Percentiles rank a stretch among this genome's conserved stretches.
Evolutionary conservation across 768 basidiomycete species (phyloP).

Genomic region (Phanerochaete sordida): DNA sequence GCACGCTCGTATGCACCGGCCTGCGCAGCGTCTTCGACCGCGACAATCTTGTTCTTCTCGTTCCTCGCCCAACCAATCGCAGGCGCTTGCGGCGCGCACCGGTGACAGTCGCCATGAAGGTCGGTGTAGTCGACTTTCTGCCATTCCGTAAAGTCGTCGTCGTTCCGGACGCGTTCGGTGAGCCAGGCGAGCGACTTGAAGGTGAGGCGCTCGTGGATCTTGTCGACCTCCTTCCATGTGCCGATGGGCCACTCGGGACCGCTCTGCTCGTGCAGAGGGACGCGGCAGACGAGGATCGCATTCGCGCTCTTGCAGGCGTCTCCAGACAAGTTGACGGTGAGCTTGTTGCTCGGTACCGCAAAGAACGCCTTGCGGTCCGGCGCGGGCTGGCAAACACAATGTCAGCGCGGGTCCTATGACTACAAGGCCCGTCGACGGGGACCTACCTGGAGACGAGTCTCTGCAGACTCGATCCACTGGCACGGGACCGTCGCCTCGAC

Average conservation of each 20-base stretch:
- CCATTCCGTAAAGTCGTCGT: conserved; percentile 71
- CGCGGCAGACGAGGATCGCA: conserved; percentile 74
- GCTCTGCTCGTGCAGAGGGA: conserved; percentile 67
- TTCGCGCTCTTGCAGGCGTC: conserved; percentile 73
- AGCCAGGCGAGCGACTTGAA: conserved; percentile 87
- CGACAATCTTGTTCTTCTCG: conserved; percentile 54
- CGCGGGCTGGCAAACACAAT: conserved; percentile 42
- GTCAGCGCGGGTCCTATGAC: background rate
- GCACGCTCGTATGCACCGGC: conserved; percentile 89
- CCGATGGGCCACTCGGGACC: conserved; percentile 77
- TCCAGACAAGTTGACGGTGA: conserved; percentile 48
- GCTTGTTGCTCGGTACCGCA: conserved; percentile 52
- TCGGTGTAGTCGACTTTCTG: conserved; percentile 30
- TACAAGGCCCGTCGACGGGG: background rate
- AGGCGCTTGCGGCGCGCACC: conserved; percentile 81
- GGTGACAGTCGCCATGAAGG: conserved; percentile 55
- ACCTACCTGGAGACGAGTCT: conserved; percentile 51
- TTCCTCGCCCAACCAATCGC: conserved; percentile 68
- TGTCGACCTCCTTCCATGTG: conserved; percentile 78
- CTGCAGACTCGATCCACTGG: conserved; percentile 54
- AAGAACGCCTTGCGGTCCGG: conserved; percentile 54
- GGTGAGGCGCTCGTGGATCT: conserved; percentile 76
- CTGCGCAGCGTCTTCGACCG: conserved; percentile 80
- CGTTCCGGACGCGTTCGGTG: conserved; percentile 74
- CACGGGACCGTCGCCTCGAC: conserved; percentile 59